A percentile compares a stretch with the other conserved stretches of the same genome.
Evolutionary conservation across 2,329 filamentous ascomycete genomes (phyloP).

Genomic region (Xylaria sp.): DNA sequence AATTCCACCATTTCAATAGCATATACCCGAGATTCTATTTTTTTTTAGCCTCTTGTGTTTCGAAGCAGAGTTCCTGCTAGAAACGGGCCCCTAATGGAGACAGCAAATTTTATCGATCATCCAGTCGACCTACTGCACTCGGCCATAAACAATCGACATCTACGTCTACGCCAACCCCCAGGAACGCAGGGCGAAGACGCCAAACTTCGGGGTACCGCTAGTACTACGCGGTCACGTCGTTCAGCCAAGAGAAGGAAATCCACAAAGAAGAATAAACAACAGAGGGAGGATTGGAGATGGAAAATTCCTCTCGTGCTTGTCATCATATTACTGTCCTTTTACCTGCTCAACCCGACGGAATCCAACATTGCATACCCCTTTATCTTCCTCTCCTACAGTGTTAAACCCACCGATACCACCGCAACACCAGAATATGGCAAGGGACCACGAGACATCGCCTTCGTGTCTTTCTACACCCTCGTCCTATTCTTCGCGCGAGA

Average conservation of each 20-base stretch:
- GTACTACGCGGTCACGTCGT: background rate
- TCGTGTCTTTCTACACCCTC: constrained; percentile 76
- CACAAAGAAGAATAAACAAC: background rate
- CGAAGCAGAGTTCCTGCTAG: background rate
- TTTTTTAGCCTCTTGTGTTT: background rate
- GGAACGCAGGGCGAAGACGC: background rate
- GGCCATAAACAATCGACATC: background rate
- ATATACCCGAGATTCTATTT: background rate
- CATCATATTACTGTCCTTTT: constrained; percentile 63
- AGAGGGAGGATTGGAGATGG: constrained; percentile 45
- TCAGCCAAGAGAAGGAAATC: constrained; percentile 1
- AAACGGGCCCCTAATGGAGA: constrained; percentile 8
- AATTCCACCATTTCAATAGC: background rate
- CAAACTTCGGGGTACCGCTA: background rate
- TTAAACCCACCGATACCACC: constrained; percentile 48
- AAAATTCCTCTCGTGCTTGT: constrained; percentile 66
- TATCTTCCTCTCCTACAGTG: constrained; percentile 76
- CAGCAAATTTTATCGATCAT: constrained; percentile 1
- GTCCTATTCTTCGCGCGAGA: constrained; percentile 78
- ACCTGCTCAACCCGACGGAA: constrained; percentile 69
- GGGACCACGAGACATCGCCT: constrained; percentile 73
- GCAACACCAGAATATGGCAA: constrained; percentile 73
- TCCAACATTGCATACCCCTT: constrained; percentile 72
- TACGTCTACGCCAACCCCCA: constrained; percentile 12
- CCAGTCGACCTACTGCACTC: constrained; percentile 11